phyloP scores from a whole-genome alignment of 2,329 filamentous ascomycete genomes.

The Intubia oerlemansii region DNA sequence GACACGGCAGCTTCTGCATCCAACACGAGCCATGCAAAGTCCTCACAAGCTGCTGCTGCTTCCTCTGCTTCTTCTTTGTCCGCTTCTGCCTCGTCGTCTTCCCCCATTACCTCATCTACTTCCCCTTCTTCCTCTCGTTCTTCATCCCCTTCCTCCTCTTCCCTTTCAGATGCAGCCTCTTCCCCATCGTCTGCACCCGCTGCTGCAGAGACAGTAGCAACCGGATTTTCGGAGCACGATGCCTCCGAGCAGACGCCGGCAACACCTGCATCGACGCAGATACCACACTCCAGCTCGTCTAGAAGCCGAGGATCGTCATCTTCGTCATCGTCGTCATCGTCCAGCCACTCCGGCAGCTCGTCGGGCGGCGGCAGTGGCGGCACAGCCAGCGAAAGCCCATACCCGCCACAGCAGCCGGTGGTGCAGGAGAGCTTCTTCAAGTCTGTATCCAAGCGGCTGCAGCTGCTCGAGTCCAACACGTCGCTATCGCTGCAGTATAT shows the following conservation, averaged over 20 bases:
- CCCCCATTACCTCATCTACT: not conserved
- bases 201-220: no score
- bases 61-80: not conserved
- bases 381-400: not conserved
- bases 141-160: constrained; percentile 1
- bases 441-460: constrained; percentile 77
- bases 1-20: no score
- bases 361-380: no score
- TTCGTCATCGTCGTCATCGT: not conserved
- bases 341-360: not conserved
- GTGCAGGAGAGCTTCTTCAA: constrained; percentile 98
- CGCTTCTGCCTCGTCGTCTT: not conserved
- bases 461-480: constrained; percentile 78
- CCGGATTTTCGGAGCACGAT: no score
- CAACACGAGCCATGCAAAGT: no score
- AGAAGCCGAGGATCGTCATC: not conserved
- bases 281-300: not conserved
- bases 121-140: not conserved
- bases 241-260: no score
- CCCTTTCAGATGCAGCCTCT: not conserved
- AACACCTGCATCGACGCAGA: no score
- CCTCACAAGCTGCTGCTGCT: no score
- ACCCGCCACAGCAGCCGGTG: no score
- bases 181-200: not conserved
- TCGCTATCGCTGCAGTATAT: constrained; percentile 90